Conservation (phyloP, 306 rosid species). For the Vigna unguiculata region DNA sequence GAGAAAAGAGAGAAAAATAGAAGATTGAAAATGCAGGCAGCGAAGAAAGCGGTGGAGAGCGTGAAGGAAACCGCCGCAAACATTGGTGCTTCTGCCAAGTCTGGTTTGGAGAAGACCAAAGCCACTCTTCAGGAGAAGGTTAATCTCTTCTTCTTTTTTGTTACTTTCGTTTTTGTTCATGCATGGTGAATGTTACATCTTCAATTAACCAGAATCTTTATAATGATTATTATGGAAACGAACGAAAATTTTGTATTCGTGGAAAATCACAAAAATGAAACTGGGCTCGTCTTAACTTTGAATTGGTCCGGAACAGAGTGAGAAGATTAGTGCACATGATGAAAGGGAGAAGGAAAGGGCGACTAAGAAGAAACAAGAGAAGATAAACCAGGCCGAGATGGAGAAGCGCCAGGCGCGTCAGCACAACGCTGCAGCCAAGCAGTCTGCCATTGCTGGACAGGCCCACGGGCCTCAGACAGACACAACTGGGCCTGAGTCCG, state of each 20-base stretch:
- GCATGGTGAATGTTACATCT: no score
- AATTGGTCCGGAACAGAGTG: constrained; percentile 46
- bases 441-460: not conserved
- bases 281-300: not conserved
- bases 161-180: no score
- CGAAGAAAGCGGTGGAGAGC: constrained; percentile 58
- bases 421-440: constrained; percentile 52
- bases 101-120: constrained; percentile 83
- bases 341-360: constrained; percentile 64
- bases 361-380: constrained; percentile 51
- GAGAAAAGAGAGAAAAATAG: no score
- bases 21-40: constrained; percentile 58
- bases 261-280: no score
- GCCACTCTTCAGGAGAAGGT: constrained; percentile 85
- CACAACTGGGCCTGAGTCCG: not conserved
- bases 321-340: constrained; percentile 56
- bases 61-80: constrained; percentile 73
- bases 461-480: constrained; percentile 28
- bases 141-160: no score
- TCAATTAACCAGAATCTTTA: no score
- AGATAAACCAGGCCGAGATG: constrained; percentile 57
- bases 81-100: constrained; percentile 74
- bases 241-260: no score
- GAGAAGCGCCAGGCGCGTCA: constrained; percentile 58
- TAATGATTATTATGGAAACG: no score